These are phyloP conservation scores for Sphagnum contortum DNA, from an alignment of 225 moss, liverwort and hornwort genomes.

Conservation along the genomic window DNA sequence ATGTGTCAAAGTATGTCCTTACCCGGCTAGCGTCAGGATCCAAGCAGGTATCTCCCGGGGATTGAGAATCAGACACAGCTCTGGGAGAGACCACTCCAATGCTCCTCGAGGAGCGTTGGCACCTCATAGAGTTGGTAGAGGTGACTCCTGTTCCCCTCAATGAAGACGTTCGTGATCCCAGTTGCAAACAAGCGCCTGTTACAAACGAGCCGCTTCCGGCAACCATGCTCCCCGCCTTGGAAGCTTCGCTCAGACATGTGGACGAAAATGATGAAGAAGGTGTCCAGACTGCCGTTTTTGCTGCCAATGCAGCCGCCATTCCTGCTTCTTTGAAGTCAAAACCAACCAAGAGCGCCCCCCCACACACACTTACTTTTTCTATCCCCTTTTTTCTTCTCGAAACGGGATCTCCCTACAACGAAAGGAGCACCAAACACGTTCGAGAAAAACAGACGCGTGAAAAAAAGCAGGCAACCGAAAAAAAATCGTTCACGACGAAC, in stretches of 20 bases:
- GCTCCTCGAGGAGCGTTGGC: constrained; percentile 6
- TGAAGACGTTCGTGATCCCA: constrained; percentile 29
- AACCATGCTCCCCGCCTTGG: constrained; percentile 4
- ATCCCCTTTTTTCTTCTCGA: too few relatives aligned
- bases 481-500: too few relatives aligned
- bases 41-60: constrained; percentile 31
- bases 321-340: not conserved
- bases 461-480: too few relatives aligned
- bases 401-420: too few relatives aligned
- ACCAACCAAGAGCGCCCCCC: too few relatives aligned
- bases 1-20: not conserved
- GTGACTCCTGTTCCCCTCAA: constrained; percentile 20
- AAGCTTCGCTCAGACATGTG: not conserved
- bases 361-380: too few relatives aligned
- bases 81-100: constrained; percentile 32
- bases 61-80: constrained; percentile 56
- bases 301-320: constrained; percentile 49
- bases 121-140: constrained; percentile 6
- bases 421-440: too few relatives aligned
- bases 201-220: constrained; percentile 9
- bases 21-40: constrained; percentile 60
- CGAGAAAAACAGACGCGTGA: too few relatives aligned
- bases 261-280: constrained; percentile 10
- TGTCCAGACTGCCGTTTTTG: constrained; percentile 8
- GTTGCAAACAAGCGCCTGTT: constrained; percentile 16